Base-by-base conservation (phyloP, 2,329 filamentous ascomycete species). In the Fusarium caatingaense region DNA sequence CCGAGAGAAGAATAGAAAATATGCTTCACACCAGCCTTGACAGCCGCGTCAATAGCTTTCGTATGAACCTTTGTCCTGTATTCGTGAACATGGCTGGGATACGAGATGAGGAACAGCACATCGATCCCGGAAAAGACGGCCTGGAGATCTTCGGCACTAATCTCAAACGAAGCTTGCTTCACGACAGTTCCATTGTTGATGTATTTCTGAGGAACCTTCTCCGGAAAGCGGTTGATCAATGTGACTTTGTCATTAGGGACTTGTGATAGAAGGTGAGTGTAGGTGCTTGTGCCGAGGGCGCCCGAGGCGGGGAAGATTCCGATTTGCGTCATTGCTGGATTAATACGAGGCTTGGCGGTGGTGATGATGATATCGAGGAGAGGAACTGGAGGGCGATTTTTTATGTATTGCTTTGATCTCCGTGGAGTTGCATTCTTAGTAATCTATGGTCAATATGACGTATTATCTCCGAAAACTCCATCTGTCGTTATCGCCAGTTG, bases 241-340 rank as follows among this genome's bases (percentile, higher is more conserved):
- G 69, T 71, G 25, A 72, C 69, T 13, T 44, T 25, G 5, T 68
- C 27, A 6, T 64, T 61, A 2, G 66, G 53, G 3, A 65, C 27
- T 30, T 55, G 56, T 0, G 51, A 45, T 0, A 72, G 48, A 2
- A 72, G 54, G 6, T 72, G 69, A 0, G 55, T 68, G 12, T 68
- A 71, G 0, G 69, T 71, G 49, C 69, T 72, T 5, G 62, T 64
- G 18, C 69, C 69, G 1, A 72, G 56, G 4, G 57, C 66, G 10
- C 69, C 69, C 3, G 69, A 72, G n/a, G 69, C 69, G 50, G 69
- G 69, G 44, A 72, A 72, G 25, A 72, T 53, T 16, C 69, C 69
- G n/a, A 69, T 66, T 20, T 62, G 62, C 34, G 47, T 51, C 66
- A 70, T 69, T 15, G 0, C 18, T 10, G 12, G 16, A 8, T 34